phyloP scores from a whole-genome alignment of 495 filamentous ascomycete genomes.

The Podospora pseudoanserina region DNA sequence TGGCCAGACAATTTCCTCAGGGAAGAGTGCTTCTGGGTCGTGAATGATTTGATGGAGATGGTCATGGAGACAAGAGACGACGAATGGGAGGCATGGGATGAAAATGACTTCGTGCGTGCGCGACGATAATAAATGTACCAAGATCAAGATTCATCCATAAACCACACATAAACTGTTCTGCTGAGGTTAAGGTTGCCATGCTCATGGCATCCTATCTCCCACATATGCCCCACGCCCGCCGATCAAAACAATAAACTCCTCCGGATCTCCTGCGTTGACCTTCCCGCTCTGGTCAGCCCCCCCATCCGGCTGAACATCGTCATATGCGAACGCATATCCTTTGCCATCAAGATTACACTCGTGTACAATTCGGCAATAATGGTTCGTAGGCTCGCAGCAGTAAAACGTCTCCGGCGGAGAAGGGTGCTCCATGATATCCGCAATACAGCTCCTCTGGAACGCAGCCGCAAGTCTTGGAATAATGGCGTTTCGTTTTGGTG shows the following conservation, averaged over 20 bases:
- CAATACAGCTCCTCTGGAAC: conserved; percentile 62
- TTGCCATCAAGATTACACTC: conserved; percentile 59
- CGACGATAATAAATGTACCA: neutral
- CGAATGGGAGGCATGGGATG: no score
- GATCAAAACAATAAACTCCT: conserved; percentile 61
- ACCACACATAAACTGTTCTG: no score
- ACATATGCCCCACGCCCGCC: conserved; percentile 47
- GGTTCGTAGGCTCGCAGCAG: conserved; percentile 57
- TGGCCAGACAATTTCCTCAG: neutral
- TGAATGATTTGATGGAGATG: neutral
- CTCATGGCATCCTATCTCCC: conserved; percentile 25
- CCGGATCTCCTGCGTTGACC: conserved; percentile 58
- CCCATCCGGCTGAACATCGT: conserved; percentile 64
- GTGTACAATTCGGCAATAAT: conserved; percentile 69
- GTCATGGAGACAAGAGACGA: neutral
- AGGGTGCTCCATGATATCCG: conserved; percentile 49
- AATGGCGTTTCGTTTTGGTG: conserved; percentile 57
- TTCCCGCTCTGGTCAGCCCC: conserved; percentile 64
- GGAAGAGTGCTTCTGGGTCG: neutral
- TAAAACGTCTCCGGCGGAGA: conserved; percentile 55
- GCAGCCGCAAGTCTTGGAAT: conserved; percentile 63
- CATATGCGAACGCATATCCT: conserved; percentile 78
- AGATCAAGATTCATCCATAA: no score
- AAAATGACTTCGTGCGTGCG: neutral
- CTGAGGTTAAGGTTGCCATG: neutral